phyloP scores from a whole-genome alignment of 345 rosid genomes.

The Sonneratia alba region DNA sequence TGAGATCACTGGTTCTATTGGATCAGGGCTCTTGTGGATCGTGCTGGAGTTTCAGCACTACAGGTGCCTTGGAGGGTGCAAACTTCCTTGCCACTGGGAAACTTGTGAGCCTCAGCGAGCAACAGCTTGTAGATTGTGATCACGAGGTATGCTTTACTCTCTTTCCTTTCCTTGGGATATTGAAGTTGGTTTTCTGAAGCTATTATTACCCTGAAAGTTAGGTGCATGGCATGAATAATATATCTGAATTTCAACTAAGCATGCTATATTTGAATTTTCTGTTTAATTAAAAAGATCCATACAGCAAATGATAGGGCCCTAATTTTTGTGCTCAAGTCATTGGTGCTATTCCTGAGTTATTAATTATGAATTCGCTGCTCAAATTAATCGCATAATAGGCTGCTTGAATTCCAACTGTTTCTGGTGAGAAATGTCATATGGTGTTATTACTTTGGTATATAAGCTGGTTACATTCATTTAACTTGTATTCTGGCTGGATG shows the following conservation, averaged over 20 bases:
- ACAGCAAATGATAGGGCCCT: not conserved
- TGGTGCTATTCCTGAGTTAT: not conserved
- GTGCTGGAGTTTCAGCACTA: slow-evolving; percentile 95
- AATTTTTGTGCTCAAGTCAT: not conserved
- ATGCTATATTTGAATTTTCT: not conserved
- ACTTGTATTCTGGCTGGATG: not conserved
- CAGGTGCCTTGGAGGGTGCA: slow-evolving; percentile 97
- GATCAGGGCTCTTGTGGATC: slow-evolving; percentile 91
- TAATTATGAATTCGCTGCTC: not conserved
- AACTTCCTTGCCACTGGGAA: slow-evolving; percentile 79
- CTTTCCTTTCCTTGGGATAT: not conserved
- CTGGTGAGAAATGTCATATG: not conserved
- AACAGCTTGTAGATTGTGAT: slow-evolving; percentile 98
- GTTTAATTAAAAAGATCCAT: not conserved
- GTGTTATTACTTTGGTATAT: not conserved
- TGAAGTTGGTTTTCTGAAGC: not conserved
- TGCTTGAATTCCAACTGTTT: not conserved
- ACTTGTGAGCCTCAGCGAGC: slow-evolving; percentile 94
- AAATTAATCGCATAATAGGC: not conserved
- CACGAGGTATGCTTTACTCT: slow-evolving; percentile 57
- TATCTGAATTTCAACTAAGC: no score
- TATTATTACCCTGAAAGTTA: not conserved
- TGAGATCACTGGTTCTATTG: not conserved
- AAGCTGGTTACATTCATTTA: not conserved
- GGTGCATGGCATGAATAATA: not conserved